Evolutionary conservation across 1,284 basidiomycete genomes (phyloP).

Genomic region (Meira nashicola): DNA sequence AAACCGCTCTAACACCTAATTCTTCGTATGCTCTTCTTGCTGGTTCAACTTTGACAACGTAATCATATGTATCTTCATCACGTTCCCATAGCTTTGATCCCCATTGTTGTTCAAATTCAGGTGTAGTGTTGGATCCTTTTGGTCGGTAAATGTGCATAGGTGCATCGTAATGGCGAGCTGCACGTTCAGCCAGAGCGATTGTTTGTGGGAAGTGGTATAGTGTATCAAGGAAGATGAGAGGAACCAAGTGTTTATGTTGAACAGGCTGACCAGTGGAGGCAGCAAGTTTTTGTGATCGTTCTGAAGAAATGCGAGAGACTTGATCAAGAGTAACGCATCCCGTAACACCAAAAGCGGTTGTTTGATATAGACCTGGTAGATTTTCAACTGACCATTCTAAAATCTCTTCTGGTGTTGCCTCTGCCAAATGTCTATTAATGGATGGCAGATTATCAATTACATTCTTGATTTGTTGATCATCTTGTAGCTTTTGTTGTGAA

Average conservation of each 20-base stretch:
- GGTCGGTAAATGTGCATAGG: constrained; percentile 76
- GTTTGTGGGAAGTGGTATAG: constrained; percentile 95
- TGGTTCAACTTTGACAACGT: constrained; percentile 91
- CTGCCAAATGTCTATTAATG: constrained; percentile 46
- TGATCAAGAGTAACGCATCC: constrained; percentile 52
- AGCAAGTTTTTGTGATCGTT: constrained; percentile 29
- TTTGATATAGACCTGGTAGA: constrained; percentile 50
- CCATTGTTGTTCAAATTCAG: constrained; percentile 75
- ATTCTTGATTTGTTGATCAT: neutral
- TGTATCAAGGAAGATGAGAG: constrained; percentile 64
- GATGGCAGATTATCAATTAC: constrained; percentile 4
- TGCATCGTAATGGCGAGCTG: constrained; percentile 70
- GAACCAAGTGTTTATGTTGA: constrained; percentile 37
- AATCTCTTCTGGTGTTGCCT: constrained; percentile 45
- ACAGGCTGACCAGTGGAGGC: constrained; percentile 13
- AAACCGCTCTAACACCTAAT: constrained; percentile 77
- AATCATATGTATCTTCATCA: constrained; percentile 86
- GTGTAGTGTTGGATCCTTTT: constrained; percentile 64
- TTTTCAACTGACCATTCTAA: constrained; percentile 51
- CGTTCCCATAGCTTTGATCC: constrained; percentile 81
- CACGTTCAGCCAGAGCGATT: constrained; percentile 74
- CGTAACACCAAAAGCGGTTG: constrained; percentile 51
- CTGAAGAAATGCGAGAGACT: constrained; percentile 40
- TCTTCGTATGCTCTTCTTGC: constrained; percentile 80
- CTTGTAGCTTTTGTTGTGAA: neutral